Percentiles rank a stretch among this genome's conserved stretches.
These are phyloP conservation scores for Aspergillus sclerotialis DNA, from an alignment of 2,329 filamentous ascomycete species.

Conservation along the genomic window DNA sequence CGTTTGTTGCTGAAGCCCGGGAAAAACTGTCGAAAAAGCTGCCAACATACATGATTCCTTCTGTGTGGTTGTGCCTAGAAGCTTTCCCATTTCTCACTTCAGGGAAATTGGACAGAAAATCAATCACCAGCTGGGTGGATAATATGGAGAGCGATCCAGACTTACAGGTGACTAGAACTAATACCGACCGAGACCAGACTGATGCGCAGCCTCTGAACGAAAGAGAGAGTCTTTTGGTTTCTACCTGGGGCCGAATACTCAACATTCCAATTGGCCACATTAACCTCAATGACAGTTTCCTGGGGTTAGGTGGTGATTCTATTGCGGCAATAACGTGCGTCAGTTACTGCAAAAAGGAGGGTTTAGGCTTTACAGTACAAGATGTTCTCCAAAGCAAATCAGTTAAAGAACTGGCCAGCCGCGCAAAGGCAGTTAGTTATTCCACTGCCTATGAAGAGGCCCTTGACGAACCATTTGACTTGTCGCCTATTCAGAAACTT, in stretches of 20 bases:
- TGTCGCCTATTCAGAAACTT: slow-evolving; percentile 31
- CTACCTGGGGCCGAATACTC: slow-evolving; percentile 33
- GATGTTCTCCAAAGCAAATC: slow-evolving; percentile 44
- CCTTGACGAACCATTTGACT: slow-evolving; percentile 22
- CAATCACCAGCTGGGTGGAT: slow-evolving; percentile 27
- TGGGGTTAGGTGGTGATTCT: slow-evolving; percentile 43
- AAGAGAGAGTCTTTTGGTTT: slow-evolving; percentile 23
- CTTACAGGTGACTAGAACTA: slow-evolving; percentile 4
- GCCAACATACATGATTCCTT: slow-evolving; percentile 44
- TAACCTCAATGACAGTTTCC: slow-evolving; percentile 32
- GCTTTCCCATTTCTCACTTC: slow-evolving; percentile 39
- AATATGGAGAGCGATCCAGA: slow-evolving; percentile 22
- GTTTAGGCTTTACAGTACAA: slow-evolving; percentile 41
- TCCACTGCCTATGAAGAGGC: slow-evolving; percentile 28
- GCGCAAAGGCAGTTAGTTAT: slow-evolving; percentile 21
- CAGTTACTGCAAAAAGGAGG: slow-evolving; percentile 40
- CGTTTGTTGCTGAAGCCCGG: slow-evolving; percentile 19
- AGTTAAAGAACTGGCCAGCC: slow-evolving; percentile 30
- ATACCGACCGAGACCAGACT: neutral
- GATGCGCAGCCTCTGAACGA: slow-evolving; percentile 13
- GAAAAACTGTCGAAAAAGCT: slow-evolving; percentile 24
- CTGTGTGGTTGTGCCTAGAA: slow-evolving; percentile 40
- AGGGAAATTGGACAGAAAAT: slow-evolving; percentile 41
- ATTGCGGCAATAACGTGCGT: slow-evolving; percentile 47
- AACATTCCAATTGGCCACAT: slow-evolving; percentile 28